phyloP scores from a whole-genome alignment of 1,284 basidiomycete genomes.

The Ceratobasidium sp. region DNA sequence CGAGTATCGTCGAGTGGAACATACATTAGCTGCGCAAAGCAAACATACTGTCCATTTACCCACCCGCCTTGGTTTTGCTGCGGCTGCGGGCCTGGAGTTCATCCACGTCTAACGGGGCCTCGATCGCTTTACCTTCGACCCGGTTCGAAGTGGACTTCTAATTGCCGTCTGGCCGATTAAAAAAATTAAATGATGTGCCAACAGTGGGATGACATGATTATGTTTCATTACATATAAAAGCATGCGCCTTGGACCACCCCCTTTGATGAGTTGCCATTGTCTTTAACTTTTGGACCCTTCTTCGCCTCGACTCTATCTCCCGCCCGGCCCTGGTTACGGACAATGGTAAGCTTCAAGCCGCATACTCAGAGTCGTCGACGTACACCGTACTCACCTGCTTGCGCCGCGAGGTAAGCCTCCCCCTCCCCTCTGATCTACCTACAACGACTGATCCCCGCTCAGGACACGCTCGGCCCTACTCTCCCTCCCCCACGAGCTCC shows the following conservation, averaged over 20 bases:
- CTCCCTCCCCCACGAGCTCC: conserved; percentile 24
- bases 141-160: neutral
- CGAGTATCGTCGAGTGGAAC: neutral
- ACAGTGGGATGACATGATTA: too few species aligned
- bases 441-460: too few species aligned
- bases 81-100: conserved; percentile 1
- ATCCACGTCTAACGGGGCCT: too few species aligned
- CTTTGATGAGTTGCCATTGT: neutral
- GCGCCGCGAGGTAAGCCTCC: neutral
- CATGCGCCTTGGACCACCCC: neutral
- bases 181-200: neutral
- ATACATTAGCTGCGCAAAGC: neutral
- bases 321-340: neutral
- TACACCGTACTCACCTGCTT: neutral
- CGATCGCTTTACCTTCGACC: neutral
- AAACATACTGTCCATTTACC: neutral
- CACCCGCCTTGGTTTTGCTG: neutral
- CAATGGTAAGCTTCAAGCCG: conserved; percentile 27
- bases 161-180: conserved; percentile 7
- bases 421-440: too few species aligned
- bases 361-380: neutral
- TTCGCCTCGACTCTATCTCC: neutral
- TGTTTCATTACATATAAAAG: neutral
- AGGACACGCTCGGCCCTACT: conserved; percentile 7
- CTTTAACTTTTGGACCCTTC: too few species aligned